Base-by-base conservation (phyloP, 2,329 filamentous ascomycete genomes). In the Leptographium flavum region DNA sequence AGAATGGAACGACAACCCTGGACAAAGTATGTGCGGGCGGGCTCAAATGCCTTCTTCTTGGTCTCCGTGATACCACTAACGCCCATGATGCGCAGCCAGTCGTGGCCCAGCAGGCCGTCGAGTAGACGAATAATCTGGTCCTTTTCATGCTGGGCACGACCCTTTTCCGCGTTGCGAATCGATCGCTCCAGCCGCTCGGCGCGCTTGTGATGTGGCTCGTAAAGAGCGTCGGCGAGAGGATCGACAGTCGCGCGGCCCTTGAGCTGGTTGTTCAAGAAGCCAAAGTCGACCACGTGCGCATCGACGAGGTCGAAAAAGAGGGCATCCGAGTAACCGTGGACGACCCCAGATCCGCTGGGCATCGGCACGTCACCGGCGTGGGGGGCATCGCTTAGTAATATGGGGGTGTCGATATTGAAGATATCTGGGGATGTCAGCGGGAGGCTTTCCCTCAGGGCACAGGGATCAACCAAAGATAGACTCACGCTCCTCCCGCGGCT, bases 71-170 rank as follows among this genome's bases (percentile, higher is more conserved):
- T 67, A 19, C 76, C 86, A 51, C 79, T 90, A 30, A 96, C 82
- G 23, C 90, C 92, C 79, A 98, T 87, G 4, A 88, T 76, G 49
- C 84, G 81, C 46, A 95, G 69, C 92, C 92, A 98, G 61, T 96
- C 92, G 47, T 84, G 86, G 3, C 90, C 85, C 58, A 87, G 83
- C 1, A 98, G 71, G 17, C 87, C 87, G 45, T 92, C 87, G 7
- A 95, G 70, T 15, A 81, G 61, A 30, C 76, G 69, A 45, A 76
- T 71, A 35, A 81, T 73, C 53, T 79, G 76, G 49, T 80, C 76
- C 52, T 72, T 76, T 53, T 81, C 77, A 65, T 81, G 77, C 53
- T 81, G 76, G 15, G 77, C 77, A 10, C 76, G 70, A 13, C 74
- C 75, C 56, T 73, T 78, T 56, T 81, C 77, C 0, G 73, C 68